Percentiles rank a stretch among this genome's conserved stretches.
Evolutionary conservation across 495 filamentous ascomycete genomes (phyloP).

Genomic region (Neurospora discreta): DNA sequence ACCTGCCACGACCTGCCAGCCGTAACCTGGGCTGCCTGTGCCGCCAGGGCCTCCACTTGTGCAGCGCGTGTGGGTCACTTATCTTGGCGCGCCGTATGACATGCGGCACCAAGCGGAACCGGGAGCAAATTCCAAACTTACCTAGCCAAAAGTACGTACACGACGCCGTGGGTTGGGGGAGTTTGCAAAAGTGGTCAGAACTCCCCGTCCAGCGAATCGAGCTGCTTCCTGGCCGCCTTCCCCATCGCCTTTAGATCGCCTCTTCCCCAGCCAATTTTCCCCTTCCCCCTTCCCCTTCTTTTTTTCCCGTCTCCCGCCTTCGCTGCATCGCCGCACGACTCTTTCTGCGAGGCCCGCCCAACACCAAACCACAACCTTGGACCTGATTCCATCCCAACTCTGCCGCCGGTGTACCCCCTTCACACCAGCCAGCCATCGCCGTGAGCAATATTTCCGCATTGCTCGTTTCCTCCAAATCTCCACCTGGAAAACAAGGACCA

Average conservation of each 20-base stretch:
- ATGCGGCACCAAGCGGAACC: background rate
- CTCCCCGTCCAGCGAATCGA: background rate
- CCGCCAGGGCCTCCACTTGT: background rate
- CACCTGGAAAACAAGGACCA: background rate
- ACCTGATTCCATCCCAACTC: background rate
- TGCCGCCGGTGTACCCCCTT: background rate
- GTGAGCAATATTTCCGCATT: background rate
- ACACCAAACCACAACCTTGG: background rate
- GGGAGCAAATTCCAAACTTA: background rate
- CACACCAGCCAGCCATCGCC: background rate
- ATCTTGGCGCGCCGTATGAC: background rate
- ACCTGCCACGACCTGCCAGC: background rate
- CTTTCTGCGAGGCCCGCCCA: background rate
- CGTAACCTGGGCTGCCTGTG: background rate
- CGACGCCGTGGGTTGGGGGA: constrained; percentile 9
- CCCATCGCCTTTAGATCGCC: constrained; percentile 16
- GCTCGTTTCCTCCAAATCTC: background rate
- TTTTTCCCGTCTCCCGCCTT: constrained; percentile 5
- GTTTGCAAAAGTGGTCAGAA: constrained; percentile 2
- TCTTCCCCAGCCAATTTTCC: constrained; percentile 20
- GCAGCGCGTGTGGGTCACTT: background rate
- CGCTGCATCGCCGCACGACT: background rate
- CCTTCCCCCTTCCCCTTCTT: constrained; percentile 14
- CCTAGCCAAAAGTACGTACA: background rate
- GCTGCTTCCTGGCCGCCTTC: background rate